phyloP scores from a whole-genome alignment of 768 basidiomycete genomes.

The Russula lepida region DNA sequence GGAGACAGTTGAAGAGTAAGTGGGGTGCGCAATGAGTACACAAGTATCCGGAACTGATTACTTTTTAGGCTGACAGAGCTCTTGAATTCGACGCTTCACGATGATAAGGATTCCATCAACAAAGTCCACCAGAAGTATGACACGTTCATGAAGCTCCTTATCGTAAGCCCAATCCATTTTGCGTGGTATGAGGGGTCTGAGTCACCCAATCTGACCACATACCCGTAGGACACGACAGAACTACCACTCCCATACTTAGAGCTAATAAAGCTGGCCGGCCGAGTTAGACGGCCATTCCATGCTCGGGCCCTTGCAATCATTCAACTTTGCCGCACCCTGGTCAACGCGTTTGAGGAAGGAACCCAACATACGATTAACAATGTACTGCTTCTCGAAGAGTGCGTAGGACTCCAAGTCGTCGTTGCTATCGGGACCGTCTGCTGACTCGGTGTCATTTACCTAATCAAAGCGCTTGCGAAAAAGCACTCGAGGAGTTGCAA shows the following conservation, averaged over 20 bases:
- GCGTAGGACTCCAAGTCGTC: neutral
- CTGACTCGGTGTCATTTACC: neutral
- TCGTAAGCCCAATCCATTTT: neutral
- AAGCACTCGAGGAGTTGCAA: neutral
- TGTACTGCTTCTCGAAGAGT: slow-evolving; percentile 6
- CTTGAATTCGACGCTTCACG: neutral
- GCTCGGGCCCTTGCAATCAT: slow-evolving; percentile 12
- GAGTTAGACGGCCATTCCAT: slow-evolving; percentile 16
- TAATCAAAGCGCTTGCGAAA: slow-evolving; percentile 8
- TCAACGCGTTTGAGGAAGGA: slow-evolving; percentile 5
- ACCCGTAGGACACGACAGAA: slow-evolving; percentile 3
- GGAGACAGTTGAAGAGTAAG: slow-evolving; percentile 10
- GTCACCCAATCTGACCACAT: slow-evolving; percentile 5
- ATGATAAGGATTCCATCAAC: neutral
- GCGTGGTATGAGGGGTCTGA: neutral
- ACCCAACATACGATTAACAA: slow-evolving; percentile 2
- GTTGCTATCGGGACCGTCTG: neutral
- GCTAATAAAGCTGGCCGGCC: slow-evolving; percentile 13
- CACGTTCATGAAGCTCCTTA: neutral
- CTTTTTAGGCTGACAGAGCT: slow-evolving; percentile 5
- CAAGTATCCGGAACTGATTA: neutral
- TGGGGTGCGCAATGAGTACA: too few species aligned
- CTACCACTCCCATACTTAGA: slow-evolving; percentile 5
- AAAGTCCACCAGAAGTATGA: slow-evolving; percentile 9
- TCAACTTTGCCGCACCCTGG: slow-evolving; percentile 12